These are phyloP conservation scores for Melaleuca alternifolia DNA, from an alignment of 345 rosid genomes.

Conservation along the genomic window DNA sequence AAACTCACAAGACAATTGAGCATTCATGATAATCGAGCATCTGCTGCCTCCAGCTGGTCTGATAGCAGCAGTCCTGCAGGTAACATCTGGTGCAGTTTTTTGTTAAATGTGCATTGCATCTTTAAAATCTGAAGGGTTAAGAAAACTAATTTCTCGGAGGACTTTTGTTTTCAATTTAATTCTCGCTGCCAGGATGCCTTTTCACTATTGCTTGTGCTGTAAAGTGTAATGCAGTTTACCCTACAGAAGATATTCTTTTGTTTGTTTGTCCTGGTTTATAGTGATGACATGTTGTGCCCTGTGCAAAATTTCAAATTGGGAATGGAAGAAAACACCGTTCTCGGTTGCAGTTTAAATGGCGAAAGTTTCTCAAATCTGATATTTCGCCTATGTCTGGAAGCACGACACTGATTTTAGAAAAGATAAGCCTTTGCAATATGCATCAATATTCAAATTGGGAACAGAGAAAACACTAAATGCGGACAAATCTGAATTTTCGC, in stretches of 20 bases:
- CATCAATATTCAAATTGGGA: not conserved
- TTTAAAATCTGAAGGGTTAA: not conserved
- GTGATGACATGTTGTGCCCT: not conserved
- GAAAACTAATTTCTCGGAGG: not conserved
- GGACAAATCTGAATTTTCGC: not conserved
- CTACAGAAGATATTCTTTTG: not conserved
- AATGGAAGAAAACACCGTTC: not conserved
- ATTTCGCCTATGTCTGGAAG: not conserved
- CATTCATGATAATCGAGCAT: slow-evolving; percentile 78
- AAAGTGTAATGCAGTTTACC: not conserved
- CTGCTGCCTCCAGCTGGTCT: slow-evolving; percentile 79
- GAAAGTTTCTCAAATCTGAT: not conserved
- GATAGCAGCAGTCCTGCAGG: slow-evolving; percentile 44
- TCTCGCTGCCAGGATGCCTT: not conserved
- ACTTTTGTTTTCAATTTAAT: not conserved
- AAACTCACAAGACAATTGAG: slow-evolving; percentile 78
- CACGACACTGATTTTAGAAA: not conserved
- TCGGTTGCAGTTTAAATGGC: not conserved
- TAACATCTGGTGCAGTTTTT: not conserved
- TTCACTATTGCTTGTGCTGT: not conserved
- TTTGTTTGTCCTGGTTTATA: not conserved
- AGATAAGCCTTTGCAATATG: not conserved
- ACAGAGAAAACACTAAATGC: not conserved
- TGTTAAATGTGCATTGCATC: not conserved
- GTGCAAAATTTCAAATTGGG: not conserved